These are phyloP conservation scores for Multifurca ochricompacta DNA, from an alignment of 768 basidiomycete genomes.

Conservation along the genomic window DNA sequence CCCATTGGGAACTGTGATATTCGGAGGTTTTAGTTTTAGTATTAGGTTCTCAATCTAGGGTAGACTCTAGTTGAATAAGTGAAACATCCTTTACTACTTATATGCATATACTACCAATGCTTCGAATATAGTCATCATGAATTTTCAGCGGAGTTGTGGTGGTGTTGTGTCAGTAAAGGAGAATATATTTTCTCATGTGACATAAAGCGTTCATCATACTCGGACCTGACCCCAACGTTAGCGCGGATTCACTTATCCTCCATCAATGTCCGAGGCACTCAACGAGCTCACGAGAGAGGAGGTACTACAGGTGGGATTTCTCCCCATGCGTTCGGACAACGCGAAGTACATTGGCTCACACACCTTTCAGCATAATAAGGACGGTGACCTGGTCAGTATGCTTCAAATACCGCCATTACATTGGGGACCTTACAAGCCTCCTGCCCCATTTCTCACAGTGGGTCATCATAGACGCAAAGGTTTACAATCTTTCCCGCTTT, in stretches of 20 bases:
- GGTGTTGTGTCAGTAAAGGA: no score
- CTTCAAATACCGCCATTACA: no score
- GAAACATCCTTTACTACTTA: neutral
- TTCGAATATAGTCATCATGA: neutral
- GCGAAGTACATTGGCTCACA: neutral
- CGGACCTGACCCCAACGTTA: no score
- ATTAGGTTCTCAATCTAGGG: neutral
- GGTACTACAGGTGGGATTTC: constrained; percentile 51
- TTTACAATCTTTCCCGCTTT: constrained; percentile 78
- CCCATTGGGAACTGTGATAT: constrained; percentile 13
- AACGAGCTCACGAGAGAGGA: constrained; percentile 47
- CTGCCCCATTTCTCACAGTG: constrained; percentile 39
- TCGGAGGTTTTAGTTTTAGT: neutral
- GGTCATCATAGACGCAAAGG: constrained; percentile 74
- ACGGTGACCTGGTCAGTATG: constrained; percentile 64
- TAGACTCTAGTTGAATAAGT: neutral
- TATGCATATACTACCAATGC: neutral
- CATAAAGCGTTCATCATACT: neutral
- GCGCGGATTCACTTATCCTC: no score
- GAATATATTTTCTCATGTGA: no score
- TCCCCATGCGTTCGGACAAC: neutral
- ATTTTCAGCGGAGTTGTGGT: no score
- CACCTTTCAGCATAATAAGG: constrained; percentile 66
- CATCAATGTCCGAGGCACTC: constrained; percentile 19
- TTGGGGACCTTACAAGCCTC: neutral